Base-by-base conservation (phyloP, 768 basidiomycete genomes). In the Termitomyces sp. region DNA sequence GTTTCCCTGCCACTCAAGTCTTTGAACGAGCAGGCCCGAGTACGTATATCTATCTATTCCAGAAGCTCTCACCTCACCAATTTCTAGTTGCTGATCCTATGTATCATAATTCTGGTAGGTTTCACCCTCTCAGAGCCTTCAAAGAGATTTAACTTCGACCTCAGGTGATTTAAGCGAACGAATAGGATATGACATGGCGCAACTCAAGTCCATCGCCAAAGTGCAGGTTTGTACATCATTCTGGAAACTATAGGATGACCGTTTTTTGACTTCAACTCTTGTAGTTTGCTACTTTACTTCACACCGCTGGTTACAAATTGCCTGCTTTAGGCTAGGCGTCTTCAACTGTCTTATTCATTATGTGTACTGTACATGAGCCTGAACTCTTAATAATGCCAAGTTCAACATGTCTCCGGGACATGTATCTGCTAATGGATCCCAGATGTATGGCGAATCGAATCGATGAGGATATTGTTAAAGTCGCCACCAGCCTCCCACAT, bases 11-110 rank as follows among this genome's bases (percentile, higher is more conserved):
- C 0, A 91, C 91, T 0, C 89, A 92, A 64, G 83, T 96, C 18
- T 96, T 94, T 66, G 94, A 95, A 67, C 86, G 92, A 47, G 89
- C 87, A 0, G 93, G 92, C 6, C 84, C 82, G 11, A 84, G 83
- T 85, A 65, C 55, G 81, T 71, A n/a, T 22, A 7, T 42, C 11
- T 34, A n/a, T 63, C 30, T 36, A 53, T 41, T 24, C 50, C 27
- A n/a, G 7, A 15, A 1, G 34, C 52, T 9, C 50, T 39, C 44
- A 47, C 42, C n/a, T 59, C 57, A 53, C 54, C 57, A 42, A 27
- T 54, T 59, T 39, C 54, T 59, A 86, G 93, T 97, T 67, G 85
- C 80, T 18, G 93, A 94, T 70, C 92, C 92, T 11, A 91, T 90
- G 87, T 94, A 93, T 68, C 91, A 93, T 70, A 92, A 91, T 69